Evolutionary conservation across 2,329 filamentous ascomycete genomes (phyloP).

Genomic region (Phialophora chinensis): DNA sequence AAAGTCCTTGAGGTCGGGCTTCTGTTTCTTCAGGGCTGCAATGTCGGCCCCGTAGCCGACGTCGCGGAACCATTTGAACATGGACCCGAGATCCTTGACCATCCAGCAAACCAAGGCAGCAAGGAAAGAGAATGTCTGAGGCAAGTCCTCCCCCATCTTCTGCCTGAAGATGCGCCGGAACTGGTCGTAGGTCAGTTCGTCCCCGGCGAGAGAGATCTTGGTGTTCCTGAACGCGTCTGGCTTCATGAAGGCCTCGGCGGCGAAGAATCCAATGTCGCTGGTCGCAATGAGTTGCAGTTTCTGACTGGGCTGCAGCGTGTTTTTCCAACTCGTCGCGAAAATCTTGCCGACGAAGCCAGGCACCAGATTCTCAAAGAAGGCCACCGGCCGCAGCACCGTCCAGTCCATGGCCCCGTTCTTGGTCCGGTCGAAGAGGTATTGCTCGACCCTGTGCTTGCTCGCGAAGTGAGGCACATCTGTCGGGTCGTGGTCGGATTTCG

Average conservation of each 20-base stretch:
- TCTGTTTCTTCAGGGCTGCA: slow-evolving; percentile 44
- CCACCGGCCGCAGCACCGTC: slow-evolving; percentile 40
- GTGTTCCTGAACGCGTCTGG: slow-evolving; percentile 39
- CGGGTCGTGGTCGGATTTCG: slow-evolving; percentile 13
- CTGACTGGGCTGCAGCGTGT: background rate
- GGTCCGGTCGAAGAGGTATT: slow-evolving; percentile 38
- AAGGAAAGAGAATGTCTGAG: too few species aligned
- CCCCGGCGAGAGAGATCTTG: too few species aligned
- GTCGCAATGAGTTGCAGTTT: slow-evolving; percentile 50
- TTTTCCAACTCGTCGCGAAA: slow-evolving; percentile 33
- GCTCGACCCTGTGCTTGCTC: slow-evolving; percentile 41
- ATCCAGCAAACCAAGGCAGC: too few species aligned
- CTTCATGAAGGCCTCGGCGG: slow-evolving; percentile 51
- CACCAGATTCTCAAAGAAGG: slow-evolving; percentile 40
- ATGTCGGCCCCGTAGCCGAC: slow-evolving; percentile 57
- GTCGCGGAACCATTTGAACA: slow-evolving; percentile 58
- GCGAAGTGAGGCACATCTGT: slow-evolving; percentile 42
- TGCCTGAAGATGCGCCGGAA: too few species aligned
- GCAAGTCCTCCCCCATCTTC: too few species aligned
- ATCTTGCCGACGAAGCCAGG: slow-evolving; percentile 37
- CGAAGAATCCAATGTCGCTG: slow-evolving; percentile 56
- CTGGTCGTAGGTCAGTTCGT: too few species aligned
- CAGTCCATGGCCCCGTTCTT: slow-evolving; percentile 32
- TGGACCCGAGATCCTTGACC: slow-evolving; percentile 52
- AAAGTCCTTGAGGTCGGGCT: too few species aligned